A percentile compares a stretch with the other conserved stretches of the same genome.
Evolutionary conservation across 140 eudicot species (phyloP).

Genomic region (Erigeron philadelphicus): DNA sequence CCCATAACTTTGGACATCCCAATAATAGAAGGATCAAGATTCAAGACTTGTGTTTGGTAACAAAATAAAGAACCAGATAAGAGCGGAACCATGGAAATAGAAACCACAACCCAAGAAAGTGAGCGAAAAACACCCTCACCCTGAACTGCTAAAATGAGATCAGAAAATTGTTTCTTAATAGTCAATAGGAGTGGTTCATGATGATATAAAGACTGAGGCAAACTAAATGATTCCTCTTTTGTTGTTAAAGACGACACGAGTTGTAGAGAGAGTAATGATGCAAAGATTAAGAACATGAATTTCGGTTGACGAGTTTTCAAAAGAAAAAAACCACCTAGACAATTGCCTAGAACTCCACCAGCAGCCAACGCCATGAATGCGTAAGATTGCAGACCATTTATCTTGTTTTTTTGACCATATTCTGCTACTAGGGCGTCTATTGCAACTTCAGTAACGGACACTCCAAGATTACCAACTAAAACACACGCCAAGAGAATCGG

Average conservation of each 20-base stretch:
- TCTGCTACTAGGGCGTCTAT: constrained; percentile 91
- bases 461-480: constrained; percentile 78
- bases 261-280: constrained; percentile 54
- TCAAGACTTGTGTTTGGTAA: constrained; percentile 78
- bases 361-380: constrained; percentile 82
- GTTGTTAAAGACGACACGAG: constrained; percentile 45
- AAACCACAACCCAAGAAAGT: constrained; percentile 65
- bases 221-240: constrained; percentile 60
- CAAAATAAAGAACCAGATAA: constrained; percentile 85
- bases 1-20: constrained; percentile 84
- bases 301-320: constrained; percentile 49
- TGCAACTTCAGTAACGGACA: constrained; percentile 79
- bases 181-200: constrained; percentile 31
- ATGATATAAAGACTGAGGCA: constrained; percentile 31
- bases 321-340: constrained; percentile 62
- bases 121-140: constrained; percentile 47
- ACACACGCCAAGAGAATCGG: constrained; percentile 63
- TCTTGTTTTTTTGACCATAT: constrained; percentile 63
- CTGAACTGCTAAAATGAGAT: constrained; percentile 51
- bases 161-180: constrained; percentile 51
- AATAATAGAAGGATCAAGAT: constrained; percentile 64
- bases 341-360: constrained; percentile 84
- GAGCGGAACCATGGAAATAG: constrained; percentile 60
- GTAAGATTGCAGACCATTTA: constrained; percentile 76
- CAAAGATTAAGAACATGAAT: constrained; percentile 56